Percentiles rank a stretch among this genome's conserved stretches.
These are phyloP conservation scores for Boletus huronensis DNA, from an alignment of 768 basidiomycete genomes.

Conservation along the genomic window DNA sequence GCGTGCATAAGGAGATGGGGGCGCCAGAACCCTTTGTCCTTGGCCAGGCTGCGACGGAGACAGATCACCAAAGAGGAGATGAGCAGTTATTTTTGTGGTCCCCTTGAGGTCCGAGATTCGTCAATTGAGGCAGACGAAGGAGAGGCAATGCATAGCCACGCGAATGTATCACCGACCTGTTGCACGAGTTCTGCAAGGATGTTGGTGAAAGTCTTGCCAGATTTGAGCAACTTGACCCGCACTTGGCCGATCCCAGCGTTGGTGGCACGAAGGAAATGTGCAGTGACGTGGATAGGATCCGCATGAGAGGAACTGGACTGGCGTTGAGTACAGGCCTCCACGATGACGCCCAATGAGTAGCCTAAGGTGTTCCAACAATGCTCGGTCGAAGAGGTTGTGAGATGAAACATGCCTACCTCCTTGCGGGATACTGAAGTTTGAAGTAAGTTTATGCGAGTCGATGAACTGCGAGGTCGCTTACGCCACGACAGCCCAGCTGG, in stretches of 20 bases:
- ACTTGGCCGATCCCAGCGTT: slow-evolving; percentile 43
- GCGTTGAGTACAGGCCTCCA: slow-evolving; percentile 52
- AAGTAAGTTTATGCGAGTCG: background rate
- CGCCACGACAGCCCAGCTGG: slow-evolving; percentile 45
- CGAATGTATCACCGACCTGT: slow-evolving; percentile 36
- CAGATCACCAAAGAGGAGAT: slow-evolving; percentile 55
- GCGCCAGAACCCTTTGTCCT: slow-evolving; percentile 31
- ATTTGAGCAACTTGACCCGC: slow-evolving; percentile 44
- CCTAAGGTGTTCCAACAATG: slow-evolving; percentile 35
- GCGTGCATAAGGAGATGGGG: slow-evolving; percentile 56
- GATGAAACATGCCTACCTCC: slow-evolving; percentile 39
- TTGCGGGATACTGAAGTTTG: slow-evolving; percentile 43
- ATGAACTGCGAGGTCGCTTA: slow-evolving; percentile 21
- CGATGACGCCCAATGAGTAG: slow-evolving; percentile 51
- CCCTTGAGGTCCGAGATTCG: slow-evolving; percentile 32
- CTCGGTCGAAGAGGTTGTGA: background rate
- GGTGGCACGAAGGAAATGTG: slow-evolving; percentile 53
- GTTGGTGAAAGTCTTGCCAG: slow-evolving; percentile 53
- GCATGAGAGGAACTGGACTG: slow-evolving; percentile 46
- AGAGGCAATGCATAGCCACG: background rate
- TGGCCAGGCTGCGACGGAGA: slow-evolving; percentile 27
- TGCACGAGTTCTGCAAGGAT: slow-evolving; percentile 59
- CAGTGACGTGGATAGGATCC: slow-evolving; percentile 59
- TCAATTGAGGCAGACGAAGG: background rate
- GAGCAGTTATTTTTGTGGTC: slow-evolving; percentile 44